Base-by-base conservation (phyloP, 805 yeast genomes). In the Saccharomycopsis javanensis region DNA sequence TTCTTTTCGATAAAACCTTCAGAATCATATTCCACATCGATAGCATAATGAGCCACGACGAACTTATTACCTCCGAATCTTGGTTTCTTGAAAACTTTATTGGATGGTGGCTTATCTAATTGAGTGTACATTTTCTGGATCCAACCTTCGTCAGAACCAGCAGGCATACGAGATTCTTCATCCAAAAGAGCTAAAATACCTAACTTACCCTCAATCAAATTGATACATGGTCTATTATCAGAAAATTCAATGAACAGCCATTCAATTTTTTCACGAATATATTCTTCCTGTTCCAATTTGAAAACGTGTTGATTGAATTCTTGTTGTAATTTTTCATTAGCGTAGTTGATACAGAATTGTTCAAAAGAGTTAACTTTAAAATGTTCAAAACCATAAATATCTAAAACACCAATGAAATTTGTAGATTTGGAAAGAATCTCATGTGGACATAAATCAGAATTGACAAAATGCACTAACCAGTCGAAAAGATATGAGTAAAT, bases 291-390 rank as follows among this genome's bases (percentile, higher is more conserved):
- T 69, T 92, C 99, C 62, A 94, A 79, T 70, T 94, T 92, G 80
- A 92, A 92, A 52, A 92, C 98, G 67, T 92, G 97, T 74, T 90
- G 97, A 67, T 91, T 92, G 72, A 92, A 92, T 71, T 92, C 98
- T 72, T 92, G 99, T 72, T 92, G 99, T 65, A 92, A 78, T 72
- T 92, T 92, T 75, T 92, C 98, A 71, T 91, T 91, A 50, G 97
- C 97, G 70, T 91, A 91, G 70, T 91, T 91, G 72, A 91, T 91
- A 75, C 98, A 92, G 72, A 92, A 91, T 71, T 92, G 98, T 72
- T 92, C 98, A 66, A 92, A 92, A 8, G 97, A 91, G 72, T 92
- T 92, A 66, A 80, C 83, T 64, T 88, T 90, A 69, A 92, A 92
- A 72, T 92, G 97, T 72, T 92, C 98, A 70, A 92, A 92, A 30